These are phyloP conservation scores for Plasmodium gonderi DNA, from an alignment of 169 alveolate species.

Conservation along the genomic window DNA sequence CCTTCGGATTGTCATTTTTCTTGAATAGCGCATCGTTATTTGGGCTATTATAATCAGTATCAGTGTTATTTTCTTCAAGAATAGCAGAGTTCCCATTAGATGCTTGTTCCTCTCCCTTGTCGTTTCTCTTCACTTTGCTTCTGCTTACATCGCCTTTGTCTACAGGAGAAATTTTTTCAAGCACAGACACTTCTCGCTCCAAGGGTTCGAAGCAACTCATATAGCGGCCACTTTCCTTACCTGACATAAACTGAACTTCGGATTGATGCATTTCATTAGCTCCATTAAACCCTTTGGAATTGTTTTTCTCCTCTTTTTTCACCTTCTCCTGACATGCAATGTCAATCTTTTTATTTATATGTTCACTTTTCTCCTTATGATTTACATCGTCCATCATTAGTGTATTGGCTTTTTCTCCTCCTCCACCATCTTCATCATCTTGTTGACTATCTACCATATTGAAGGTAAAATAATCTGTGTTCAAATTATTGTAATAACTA, in stretches of 20 bases:
- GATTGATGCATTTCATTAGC: not conserved
- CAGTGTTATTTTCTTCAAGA: no score
- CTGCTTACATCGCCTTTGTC: no score
- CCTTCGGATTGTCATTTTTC: not conserved
- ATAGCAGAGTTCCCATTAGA: no score
- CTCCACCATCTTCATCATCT: not conserved
- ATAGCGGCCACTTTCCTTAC: not conserved
- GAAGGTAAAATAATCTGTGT: slow-evolving; percentile 28
- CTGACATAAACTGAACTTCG: not conserved
- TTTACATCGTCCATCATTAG: not conserved
- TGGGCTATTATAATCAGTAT: no score
- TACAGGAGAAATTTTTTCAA: no score
- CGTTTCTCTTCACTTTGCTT: no score
- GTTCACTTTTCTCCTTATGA: not conserved
- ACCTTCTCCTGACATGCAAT: not conserved
- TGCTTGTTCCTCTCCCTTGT: no score
- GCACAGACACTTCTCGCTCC: no score
- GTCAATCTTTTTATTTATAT: not conserved
- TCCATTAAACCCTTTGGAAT: not conserved
- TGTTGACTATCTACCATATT: not conserved
- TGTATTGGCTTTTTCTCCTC: not conserved
- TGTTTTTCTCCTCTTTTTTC: not conserved
- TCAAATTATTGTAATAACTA: slow-evolving; percentile 25
- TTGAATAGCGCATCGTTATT: no score
- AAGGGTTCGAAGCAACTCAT: slow-evolving; percentile 4